Percentiles rank a stretch among this genome's conserved stretches.
phyloP scores from a whole-genome alignment of 495 filamentous ascomycete species.

The Evernia prunastri region DNA sequence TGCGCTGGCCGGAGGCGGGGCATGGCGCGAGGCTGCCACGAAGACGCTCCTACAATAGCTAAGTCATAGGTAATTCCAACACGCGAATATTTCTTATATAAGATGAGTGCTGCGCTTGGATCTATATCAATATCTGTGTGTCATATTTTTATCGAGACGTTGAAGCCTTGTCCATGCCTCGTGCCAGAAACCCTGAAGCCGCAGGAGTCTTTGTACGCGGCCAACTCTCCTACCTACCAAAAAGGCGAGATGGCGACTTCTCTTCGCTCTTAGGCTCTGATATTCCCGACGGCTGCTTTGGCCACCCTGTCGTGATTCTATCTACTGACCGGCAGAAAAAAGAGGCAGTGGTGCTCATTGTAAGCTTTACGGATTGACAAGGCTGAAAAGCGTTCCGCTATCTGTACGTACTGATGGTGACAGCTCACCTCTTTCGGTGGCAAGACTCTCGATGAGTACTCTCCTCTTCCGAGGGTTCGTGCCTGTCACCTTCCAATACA shows the following conservation, averaged over 20 bases:
- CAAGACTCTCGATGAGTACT: not conserved
- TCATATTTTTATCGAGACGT: not conserved
- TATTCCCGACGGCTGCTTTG: not conserved
- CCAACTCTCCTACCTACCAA: not conserved
- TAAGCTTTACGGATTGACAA: not conserved
- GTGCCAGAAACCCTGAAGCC: not conserved
- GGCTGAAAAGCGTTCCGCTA: not conserved
- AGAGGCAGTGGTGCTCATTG: slow-evolving; percentile 1
- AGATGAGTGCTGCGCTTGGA: not conserved
- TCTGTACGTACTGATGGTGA: not conserved
- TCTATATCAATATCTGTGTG: not conserved
- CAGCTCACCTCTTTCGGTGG: slow-evolving; percentile 7
- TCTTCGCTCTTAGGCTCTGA: not conserved
- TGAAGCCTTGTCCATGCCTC: not conserved
- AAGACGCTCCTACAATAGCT: not conserved
- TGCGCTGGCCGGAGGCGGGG: not conserved
- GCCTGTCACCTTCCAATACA: slow-evolving; percentile 8
- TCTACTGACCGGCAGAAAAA: not conserved
- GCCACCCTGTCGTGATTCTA: slow-evolving; percentile 7
- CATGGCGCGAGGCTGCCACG: not conserved
- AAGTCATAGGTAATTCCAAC: not conserved
- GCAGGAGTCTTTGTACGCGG: not conserved
- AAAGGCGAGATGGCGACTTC: not conserved
- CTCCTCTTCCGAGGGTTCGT: not conserved
- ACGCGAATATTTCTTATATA: not conserved